Conservation (phyloP, 2,329 filamentous ascomycete species). For the Berkeleyomyces basicola region DNA sequence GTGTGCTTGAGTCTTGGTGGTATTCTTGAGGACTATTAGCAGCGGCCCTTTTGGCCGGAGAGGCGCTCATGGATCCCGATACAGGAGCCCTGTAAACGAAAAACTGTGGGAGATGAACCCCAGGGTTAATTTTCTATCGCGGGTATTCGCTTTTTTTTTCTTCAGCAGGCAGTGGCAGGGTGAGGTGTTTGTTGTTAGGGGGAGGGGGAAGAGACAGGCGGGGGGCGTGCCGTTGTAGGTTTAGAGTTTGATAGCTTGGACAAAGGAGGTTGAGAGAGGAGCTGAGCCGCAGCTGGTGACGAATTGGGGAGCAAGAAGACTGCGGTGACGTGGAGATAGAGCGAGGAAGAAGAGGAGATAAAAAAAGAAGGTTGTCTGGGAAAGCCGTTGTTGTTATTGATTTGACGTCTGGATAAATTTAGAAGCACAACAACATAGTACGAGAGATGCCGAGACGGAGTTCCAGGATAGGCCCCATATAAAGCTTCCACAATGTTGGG, state of each 20-base stretch:
- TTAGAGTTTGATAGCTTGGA: background rate
- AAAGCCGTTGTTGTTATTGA: background rate
- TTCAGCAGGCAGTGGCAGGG: background rate
- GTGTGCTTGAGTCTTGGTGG: background rate
- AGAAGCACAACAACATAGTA: background rate
- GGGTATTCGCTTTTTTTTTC: background rate
- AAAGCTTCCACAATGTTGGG: no score
- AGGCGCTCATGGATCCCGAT: conserved; percentile 10
- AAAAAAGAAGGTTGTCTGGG: background rate
- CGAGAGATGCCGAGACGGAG: background rate
- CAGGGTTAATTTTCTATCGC: background rate
- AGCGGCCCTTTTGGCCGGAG: conserved; percentile 7
- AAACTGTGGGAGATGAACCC: background rate
- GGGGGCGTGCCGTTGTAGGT: background rate
- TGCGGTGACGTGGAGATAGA: background rate
- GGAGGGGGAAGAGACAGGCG: background rate
- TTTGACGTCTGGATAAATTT: conserved; percentile 2
- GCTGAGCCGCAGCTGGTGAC: background rate
- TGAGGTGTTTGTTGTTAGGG: background rate
- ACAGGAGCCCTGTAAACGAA: background rate
- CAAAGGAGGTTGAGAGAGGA: background rate
- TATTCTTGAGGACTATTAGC: background rate
- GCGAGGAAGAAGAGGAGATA: background rate
- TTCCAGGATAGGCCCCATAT: no score
- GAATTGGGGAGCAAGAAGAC: background rate